Evolutionary conservation across 106 monocot genomes (phyloP).

Genomic region (Narthecium ossifragum): DNA sequence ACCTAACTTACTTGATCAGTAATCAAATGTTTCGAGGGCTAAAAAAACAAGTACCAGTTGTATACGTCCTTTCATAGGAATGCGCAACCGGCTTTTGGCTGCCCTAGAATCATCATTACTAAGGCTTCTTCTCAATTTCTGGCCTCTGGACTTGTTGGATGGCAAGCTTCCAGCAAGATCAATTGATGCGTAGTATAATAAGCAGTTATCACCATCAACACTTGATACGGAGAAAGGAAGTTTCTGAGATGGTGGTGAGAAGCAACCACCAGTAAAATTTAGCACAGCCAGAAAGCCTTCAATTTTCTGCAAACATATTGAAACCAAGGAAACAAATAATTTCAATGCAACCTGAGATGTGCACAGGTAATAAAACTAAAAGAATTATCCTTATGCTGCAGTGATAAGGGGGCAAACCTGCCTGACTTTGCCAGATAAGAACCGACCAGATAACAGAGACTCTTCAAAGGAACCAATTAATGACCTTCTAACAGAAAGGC

Average conservation of each 20-base stretch:
- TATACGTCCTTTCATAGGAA: constrained; percentile 84
- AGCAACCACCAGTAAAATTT: constrained; percentile 82
- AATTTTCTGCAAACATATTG: constrained; percentile 49
- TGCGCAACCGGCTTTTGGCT: constrained; percentile 62
- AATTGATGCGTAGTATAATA: constrained; percentile 89
- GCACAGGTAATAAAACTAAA: too few relatives aligned
- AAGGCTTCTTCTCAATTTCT: constrained; percentile 60
- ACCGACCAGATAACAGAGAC: constrained; percentile 86
- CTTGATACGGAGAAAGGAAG: constrained; percentile 85
- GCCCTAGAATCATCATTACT: constrained; percentile 63
- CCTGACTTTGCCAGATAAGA: constrained; percentile 55
- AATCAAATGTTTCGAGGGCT: constrained; percentile 21
- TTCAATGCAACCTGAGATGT: too few relatives aligned
- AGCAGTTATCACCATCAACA: constrained; percentile 75
- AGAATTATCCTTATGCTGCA: neutral
- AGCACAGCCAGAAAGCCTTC: constrained; percentile 91
- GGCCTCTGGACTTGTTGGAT: constrained; percentile 36
- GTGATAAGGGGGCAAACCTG: constrained; percentile 29
- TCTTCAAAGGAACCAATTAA: constrained; percentile 98
- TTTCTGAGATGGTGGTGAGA: constrained; percentile 67
- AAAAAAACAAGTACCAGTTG: constrained; percentile 77
- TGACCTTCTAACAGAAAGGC: constrained; percentile 69
- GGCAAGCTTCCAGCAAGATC: constrained; percentile 55
- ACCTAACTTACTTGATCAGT: constrained; percentile 30
- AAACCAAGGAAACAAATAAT: constrained; percentile 12